Conservation (phyloP, 371 early-diverging fungal species). For the Mucor ambiguus region DNA sequence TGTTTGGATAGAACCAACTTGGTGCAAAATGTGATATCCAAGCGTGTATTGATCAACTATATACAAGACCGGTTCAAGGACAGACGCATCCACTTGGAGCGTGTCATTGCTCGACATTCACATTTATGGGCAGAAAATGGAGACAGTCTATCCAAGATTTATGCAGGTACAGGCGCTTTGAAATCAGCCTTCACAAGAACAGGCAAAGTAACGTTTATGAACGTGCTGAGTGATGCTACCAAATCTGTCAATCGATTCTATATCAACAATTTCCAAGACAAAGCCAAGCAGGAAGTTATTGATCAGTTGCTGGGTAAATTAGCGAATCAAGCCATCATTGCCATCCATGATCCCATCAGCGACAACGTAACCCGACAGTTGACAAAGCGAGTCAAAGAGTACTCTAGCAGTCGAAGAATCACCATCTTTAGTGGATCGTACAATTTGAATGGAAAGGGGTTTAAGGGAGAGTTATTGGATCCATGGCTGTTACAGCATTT, state of each 20-base stretch:
- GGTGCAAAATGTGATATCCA: conserved; percentile 68
- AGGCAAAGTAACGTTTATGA: conserved; percentile 86
- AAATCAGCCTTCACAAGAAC: conserved; percentile 90
- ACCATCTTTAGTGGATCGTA: conserved; percentile 84
- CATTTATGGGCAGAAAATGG: conserved; percentile 97
- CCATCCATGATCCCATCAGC: conserved; percentile 64
- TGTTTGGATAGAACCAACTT: conserved; percentile 91
- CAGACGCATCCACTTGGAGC: conserved; percentile 17
- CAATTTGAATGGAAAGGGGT: conserved; percentile 86
- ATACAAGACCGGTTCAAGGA: conserved; percentile 25
- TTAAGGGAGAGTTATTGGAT: conserved; percentile 64
- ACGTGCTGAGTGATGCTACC: conserved; percentile 89
- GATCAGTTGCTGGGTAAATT: conserved; percentile 79
- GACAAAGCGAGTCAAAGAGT: conserved; percentile 55
- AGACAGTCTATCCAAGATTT: conserved; percentile 90
- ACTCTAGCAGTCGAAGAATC: conserved; percentile 54
- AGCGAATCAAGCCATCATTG: conserved; percentile 53
- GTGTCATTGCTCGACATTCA: conserved; percentile 50
- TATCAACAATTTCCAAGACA: conserved; percentile 93
- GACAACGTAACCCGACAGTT: conserved; percentile 60
- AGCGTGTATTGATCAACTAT: conserved; percentile 39
- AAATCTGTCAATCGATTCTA: conserved; percentile 92
- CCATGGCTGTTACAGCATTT: conserved; percentile 69
- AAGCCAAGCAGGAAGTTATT: conserved; percentile 88
- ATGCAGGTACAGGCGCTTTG: conserved; percentile 98